These are phyloP conservation scores for Leccinum pallidistipes DNA, from an alignment of 1,284 basidiomycete genomes.

Conservation along the genomic window DNA sequence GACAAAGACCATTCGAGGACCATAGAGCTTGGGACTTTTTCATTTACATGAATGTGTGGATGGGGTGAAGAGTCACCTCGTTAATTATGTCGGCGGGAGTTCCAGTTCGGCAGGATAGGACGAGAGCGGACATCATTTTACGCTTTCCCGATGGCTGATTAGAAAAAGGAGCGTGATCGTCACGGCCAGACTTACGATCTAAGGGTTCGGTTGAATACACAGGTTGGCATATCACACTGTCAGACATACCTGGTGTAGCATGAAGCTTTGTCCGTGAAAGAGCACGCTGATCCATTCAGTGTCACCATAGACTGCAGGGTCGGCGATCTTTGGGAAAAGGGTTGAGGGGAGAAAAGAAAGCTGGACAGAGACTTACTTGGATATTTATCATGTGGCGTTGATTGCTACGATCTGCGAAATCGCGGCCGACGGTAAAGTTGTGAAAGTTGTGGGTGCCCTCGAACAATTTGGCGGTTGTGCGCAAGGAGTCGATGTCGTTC, in stretches of 20 bases:
- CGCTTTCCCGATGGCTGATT: slow-evolving; percentile 54
- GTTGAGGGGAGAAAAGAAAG: neutral
- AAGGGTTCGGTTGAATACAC: slow-evolving; percentile 8
- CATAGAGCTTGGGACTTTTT: slow-evolving; percentile 52
- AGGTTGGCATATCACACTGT: slow-evolving; percentile 8
- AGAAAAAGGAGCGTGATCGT: slow-evolving; percentile 3
- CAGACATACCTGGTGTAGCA: slow-evolving; percentile 86
- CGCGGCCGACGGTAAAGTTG: slow-evolving; percentile 93
- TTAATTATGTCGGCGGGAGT: slow-evolving; percentile 75
- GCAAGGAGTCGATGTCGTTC: slow-evolving; percentile 57
- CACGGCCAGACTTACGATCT: slow-evolving; percentile 23
- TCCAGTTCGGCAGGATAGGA: slow-evolving; percentile 75
- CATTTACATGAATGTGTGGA: neutral
- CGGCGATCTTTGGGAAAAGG: slow-evolving; percentile 55
- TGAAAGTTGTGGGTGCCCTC: slow-evolving; percentile 93
- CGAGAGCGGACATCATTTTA: slow-evolving; percentile 94
- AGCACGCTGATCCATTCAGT: slow-evolving; percentile 96
- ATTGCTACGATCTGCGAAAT: slow-evolving; percentile 80
- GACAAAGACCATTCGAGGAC: slow-evolving; percentile 78
- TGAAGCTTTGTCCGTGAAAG: slow-evolving; percentile 97
- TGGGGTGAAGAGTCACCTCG: slow-evolving; percentile 45
- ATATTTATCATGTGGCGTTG: slow-evolving; percentile 85
- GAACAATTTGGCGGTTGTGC: slow-evolving; percentile 61
- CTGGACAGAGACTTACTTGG: slow-evolving; percentile 50
- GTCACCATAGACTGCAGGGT: slow-evolving; percentile 82